These are phyloP conservation scores for Phylloporus scabripes DNA, from an alignment of 768 basidiomycete species.

Conservation along the genomic window DNA sequence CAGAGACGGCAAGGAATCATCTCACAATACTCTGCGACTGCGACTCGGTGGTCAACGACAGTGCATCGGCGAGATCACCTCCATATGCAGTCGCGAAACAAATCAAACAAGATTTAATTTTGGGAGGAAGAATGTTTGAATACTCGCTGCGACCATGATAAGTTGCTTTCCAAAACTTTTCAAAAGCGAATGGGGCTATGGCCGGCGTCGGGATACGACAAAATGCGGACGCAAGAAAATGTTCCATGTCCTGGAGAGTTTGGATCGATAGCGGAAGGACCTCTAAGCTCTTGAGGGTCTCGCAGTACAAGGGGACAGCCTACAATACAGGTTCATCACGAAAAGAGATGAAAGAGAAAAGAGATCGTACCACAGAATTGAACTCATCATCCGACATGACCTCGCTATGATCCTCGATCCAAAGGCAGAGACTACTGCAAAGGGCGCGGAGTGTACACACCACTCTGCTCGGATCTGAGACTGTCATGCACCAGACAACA, in stretches of 20 bases:
- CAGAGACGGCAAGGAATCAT: conserved; percentile 7
- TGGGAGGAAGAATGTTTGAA: conserved; percentile 35
- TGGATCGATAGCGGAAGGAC: conserved; percentile 36
- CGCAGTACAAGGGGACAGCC: conserved; percentile 40
- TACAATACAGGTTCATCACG: conserved; percentile 4
- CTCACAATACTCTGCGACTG: conserved; percentile 32
- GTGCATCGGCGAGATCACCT: conserved; percentile 42
- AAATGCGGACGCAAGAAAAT: conserved; percentile 50
- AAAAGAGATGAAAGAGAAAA: background rate
- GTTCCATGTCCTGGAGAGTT: conserved; percentile 37
- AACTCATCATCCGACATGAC: conserved; percentile 41
- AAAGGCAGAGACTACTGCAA: conserved; percentile 38
- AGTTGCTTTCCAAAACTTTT: conserved; percentile 52
- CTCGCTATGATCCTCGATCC: conserved; percentile 47
- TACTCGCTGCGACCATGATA: conserved; percentile 43
- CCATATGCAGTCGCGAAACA: conserved; percentile 45
- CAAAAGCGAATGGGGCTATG: conserved; percentile 48
- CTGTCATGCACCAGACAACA: conserved; percentile 31
- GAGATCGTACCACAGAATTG: conserved; percentile 40
- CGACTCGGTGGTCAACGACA: conserved; percentile 36
- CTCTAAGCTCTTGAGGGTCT: conserved; percentile 37
- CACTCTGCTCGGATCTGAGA: conserved; percentile 23
- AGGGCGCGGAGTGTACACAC: conserved; percentile 34
- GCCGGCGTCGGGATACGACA: conserved; percentile 41
- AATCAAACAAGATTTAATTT: conserved; percentile 40